phyloP scores from a whole-genome alignment of 1,139 yeast species.

The Blastobotrys apis region DNA sequence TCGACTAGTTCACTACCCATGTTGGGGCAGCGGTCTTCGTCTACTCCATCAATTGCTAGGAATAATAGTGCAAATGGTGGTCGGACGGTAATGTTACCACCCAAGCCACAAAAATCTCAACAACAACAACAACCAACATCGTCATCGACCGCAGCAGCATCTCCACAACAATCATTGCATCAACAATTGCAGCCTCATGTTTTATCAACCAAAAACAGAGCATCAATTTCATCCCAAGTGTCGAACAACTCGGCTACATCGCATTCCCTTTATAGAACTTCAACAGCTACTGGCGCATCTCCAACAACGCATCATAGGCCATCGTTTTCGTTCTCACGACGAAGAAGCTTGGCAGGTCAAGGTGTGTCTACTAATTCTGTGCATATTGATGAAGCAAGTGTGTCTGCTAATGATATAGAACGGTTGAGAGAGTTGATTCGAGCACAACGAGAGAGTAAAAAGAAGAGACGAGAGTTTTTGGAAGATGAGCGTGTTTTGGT shows the following conservation, averaged over 20 bases:
- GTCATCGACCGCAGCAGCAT: not conserved
- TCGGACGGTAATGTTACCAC: conserved; percentile 1
- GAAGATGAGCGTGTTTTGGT: conserved; percentile 66
- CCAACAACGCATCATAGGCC: conserved; percentile 20
- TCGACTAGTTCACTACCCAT: not conserved
- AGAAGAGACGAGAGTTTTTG: conserved; percentile 41
- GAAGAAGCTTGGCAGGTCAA: conserved; percentile 22
- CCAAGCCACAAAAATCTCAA: not conserved
- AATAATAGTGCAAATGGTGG: not conserved
- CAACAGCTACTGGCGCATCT: conserved; percentile 7
- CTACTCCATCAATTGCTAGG: conserved; percentile 8
- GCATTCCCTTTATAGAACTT: conserved; percentile 10
- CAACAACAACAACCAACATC: conserved; percentile 1
- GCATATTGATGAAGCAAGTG: conserved; percentile 17
- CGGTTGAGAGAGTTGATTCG: conserved; percentile 30
- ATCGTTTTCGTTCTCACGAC: conserved; percentile 27
- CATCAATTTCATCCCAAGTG: conserved; percentile 16
- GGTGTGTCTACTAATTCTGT: conserved; percentile 13
- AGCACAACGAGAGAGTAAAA: conserved; percentile 43
- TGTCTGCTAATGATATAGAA: conserved; percentile 26
- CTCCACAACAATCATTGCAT: conserved; percentile 1
- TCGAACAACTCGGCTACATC: conserved; percentile 10
- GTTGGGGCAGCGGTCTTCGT: conserved; percentile 10
- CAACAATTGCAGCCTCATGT: not conserved
- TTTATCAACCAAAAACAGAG: conserved; percentile 1